These are phyloP conservation scores for Plasmodium adleri DNA, from an alignment of 169 alveolate genomes.

Conservation along the genomic window DNA sequence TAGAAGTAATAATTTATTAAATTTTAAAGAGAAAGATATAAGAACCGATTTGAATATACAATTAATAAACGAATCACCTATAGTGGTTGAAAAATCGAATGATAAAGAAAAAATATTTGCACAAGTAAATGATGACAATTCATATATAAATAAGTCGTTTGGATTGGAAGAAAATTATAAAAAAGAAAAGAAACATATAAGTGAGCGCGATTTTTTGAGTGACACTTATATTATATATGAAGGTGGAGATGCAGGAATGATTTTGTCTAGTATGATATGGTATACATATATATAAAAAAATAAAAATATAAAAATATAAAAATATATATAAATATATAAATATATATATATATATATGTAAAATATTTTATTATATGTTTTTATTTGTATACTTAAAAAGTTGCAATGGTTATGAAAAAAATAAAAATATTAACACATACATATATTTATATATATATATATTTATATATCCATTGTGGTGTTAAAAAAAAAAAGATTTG, in stretches of 20 bases:
- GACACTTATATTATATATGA: constrained; percentile 30
- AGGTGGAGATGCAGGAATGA: constrained; percentile 5
- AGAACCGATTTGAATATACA: too few relatives aligned
- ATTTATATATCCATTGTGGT: not conserved
- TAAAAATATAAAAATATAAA: not conserved
- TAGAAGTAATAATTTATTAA: too few relatives aligned
- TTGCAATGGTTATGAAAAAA: not conserved
- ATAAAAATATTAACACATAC: not conserved
- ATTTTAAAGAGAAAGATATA: too few relatives aligned
- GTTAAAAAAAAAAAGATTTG: not conserved
- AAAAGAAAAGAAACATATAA: not conserved
- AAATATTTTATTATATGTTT: not conserved
- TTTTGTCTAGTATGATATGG: constrained; percentile 51
- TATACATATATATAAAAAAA: constrained; percentile 40
- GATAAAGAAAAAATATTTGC: too few relatives aligned
- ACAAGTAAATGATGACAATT: too few relatives aligned
- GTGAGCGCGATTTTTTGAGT: constrained; percentile 30
- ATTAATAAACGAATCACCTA: too few relatives aligned
- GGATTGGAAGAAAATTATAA: not conserved
- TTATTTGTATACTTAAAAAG: too few relatives aligned
- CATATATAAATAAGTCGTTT: too few relatives aligned
- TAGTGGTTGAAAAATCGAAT: too few relatives aligned
- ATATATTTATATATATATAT: not conserved
- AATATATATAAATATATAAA: not conserved
- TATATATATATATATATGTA: not conserved